Conservation (phyloP, 768 basidiomycete genomes). For the Pulveroboletus ravenelii region DNA sequence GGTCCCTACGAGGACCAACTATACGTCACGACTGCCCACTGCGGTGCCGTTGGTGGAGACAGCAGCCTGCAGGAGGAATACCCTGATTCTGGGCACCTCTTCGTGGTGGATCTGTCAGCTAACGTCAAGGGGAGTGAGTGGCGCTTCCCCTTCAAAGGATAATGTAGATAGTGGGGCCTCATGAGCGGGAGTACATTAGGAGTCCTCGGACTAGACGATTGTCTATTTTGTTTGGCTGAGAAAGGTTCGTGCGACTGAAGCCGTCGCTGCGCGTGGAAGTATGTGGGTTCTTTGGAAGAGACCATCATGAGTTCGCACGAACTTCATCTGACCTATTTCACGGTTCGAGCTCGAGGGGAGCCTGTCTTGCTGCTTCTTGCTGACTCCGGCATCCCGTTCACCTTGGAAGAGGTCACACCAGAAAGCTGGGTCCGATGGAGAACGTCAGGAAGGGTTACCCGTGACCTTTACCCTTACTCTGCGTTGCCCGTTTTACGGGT, state of each 20-base stretch:
- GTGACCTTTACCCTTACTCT: conserved; percentile 22
- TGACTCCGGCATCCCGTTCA: conserved; percentile 22
- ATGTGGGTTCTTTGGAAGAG: background rate
- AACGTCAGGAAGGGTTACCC: conserved; percentile 10
- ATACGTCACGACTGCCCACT: conserved; percentile 53
- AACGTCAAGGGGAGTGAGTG: conserved; percentile 22
- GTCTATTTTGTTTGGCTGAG: background rate
- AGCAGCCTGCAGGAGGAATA: conserved; percentile 31
- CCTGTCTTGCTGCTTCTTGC: conserved; percentile 24
- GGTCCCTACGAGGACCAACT: conserved; percentile 59
- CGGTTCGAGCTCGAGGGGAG: conserved; percentile 23
- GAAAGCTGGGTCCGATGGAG: conserved; percentile 16
- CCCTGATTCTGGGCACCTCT: conserved; percentile 34
- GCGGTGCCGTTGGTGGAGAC: conserved; percentile 55
- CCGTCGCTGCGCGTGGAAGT: background rate
- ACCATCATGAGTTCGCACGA: conserved; percentile 12
- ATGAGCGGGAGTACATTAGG: background rate
- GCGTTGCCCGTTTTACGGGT: conserved; percentile 23
- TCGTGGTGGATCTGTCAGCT: conserved; percentile 29
- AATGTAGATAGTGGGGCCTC: background rate
- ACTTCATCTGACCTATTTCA: conserved; percentile 21
- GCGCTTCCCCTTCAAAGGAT: conserved; percentile 24
- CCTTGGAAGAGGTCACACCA: conserved; percentile 15
- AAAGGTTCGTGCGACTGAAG: background rate
- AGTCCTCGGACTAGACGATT: background rate